These are phyloP conservation scores for Hebeloma cylindrosporum DNA, from an alignment of 768 basidiomycete species.

Conservation along the genomic window DNA sequence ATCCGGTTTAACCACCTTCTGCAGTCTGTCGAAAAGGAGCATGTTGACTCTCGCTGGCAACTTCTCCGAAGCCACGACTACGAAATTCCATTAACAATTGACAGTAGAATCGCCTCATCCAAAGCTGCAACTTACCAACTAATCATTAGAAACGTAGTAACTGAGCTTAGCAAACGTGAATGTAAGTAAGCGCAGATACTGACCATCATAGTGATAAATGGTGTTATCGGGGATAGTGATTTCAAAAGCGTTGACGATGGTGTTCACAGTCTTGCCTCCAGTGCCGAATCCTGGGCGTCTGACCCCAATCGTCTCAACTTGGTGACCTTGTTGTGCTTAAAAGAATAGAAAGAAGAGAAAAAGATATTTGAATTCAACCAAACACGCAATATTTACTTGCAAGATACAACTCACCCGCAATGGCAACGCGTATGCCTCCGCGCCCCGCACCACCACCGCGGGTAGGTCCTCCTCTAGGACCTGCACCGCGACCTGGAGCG, in stretches of 20 bases:
- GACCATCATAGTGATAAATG: constrained; percentile 70
- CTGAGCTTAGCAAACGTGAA: not conserved
- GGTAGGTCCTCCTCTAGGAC: constrained; percentile 20
- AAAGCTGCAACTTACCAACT: constrained; percentile 28
- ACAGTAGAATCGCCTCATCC: not conserved
- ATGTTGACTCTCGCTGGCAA: constrained; percentile 50
- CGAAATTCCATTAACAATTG: not conserved
- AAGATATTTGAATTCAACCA: constrained; percentile 10
- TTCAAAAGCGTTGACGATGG: constrained; percentile 47
- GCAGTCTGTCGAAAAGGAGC: constrained; percentile 61
- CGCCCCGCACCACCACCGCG: constrained; percentile 33
- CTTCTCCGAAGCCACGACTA: constrained; percentile 27
- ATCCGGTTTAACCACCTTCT: constrained; percentile 50
- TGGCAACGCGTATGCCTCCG: constrained; percentile 31
- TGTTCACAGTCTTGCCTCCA: constrained; percentile 26
- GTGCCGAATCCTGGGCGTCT: constrained; percentile 58
- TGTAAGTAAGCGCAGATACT: constrained; percentile 8
- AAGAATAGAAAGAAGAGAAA: constrained; percentile 8
- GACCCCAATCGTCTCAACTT: constrained; percentile 59
- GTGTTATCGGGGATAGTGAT: constrained; percentile 48
- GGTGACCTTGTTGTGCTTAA: constrained; percentile 29
- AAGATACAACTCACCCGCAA: constrained; percentile 30
- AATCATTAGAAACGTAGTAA: constrained; percentile 3
- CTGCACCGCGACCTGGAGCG: constrained; percentile 26
- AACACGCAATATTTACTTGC: constrained; percentile 16